Conservation (phyloP, 2,329 filamentous ascomycete species). For the Blastomyces parvus region DNA sequence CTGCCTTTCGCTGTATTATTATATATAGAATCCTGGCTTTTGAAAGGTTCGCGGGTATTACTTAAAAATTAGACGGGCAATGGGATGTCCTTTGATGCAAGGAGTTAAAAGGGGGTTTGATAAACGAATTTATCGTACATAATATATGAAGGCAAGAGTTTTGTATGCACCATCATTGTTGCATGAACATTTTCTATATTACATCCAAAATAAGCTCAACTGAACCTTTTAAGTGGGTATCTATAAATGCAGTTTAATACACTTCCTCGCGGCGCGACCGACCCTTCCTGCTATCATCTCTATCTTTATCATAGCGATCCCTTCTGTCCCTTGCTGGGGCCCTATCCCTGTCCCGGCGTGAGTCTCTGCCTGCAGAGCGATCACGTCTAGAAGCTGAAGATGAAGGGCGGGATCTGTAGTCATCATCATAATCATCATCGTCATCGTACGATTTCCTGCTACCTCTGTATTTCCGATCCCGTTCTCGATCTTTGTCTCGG, state of each 20-base stretch:
- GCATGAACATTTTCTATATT: background rate
- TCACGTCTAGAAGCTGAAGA: constrained; percentile 26
- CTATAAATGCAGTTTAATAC: constrained; percentile 13
- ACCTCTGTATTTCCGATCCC: constrained; percentile 19
- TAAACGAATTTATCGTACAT: background rate
- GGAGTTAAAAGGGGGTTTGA: background rate
- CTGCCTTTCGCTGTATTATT: background rate
- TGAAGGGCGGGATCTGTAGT: constrained; percentile 27
- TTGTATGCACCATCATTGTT: background rate
- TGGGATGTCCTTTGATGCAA: background rate
- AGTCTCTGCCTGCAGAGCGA: constrained; percentile 21
- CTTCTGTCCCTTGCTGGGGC: constrained; percentile 17
- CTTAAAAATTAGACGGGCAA: background rate
- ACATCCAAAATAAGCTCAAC: background rate
- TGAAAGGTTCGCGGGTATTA: background rate
- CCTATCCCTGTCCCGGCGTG: constrained; percentile 22
- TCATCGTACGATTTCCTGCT: constrained; percentile 22
- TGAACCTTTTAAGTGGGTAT: background rate
- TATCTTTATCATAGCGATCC: constrained; percentile 14
- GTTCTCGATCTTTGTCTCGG: constrained; percentile 18
- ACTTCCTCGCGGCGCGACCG: constrained; percentile 5
- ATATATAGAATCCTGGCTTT: constrained; percentile 9
- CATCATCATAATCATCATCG: constrained; percentile 28
- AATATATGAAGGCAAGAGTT: background rate
- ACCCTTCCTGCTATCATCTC: constrained; percentile 10